Percentiles rank a stretch among this genome's conserved stretches.
These are phyloP conservation scores for Berberis thunbergii DNA, from an alignment of 164 flowering plant species.

Conservation along the genomic window DNA sequence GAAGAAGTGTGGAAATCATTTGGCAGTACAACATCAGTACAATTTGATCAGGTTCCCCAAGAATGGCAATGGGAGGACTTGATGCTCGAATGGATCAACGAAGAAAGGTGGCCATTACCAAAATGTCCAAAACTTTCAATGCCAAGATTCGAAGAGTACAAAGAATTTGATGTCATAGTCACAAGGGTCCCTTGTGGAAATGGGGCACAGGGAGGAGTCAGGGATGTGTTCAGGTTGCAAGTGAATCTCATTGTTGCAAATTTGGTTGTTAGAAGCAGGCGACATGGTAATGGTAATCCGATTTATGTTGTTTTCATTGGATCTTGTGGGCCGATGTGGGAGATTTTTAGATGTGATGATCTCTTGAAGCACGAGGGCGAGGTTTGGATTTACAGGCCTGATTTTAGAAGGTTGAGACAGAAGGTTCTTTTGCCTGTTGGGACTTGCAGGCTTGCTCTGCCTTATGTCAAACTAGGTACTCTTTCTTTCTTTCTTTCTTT, in stretches of 20 bases:
- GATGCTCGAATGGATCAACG: constrained; percentile 68
- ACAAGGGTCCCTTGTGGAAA: constrained; percentile 39
- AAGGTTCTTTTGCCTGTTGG: constrained; percentile 57
- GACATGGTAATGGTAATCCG: constrained; percentile 11
- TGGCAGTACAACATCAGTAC: constrained; percentile 15
- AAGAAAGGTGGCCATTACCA: constrained; percentile 17
- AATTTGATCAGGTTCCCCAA: constrained; percentile 33
- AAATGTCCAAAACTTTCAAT: constrained; percentile 64
- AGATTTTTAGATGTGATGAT: constrained; percentile 70
- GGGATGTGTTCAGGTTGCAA: constrained; percentile 63
- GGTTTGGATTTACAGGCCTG: constrained; percentile 48
- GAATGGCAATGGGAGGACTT: constrained; percentile 37
- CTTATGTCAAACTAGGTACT: constrained; percentile 5
- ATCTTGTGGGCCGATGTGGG: constrained; percentile 58
- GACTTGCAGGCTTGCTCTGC: constrained; percentile 44
- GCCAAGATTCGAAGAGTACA: constrained; percentile 33
- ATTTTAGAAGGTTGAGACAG: constrained; percentile 34
- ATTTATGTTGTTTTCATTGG: constrained; percentile 55
- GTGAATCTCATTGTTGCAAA: constrained; percentile 62
- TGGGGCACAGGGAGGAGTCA: constrained; percentile 14
- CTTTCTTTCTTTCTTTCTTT: neutral
- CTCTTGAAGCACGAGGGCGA: constrained; percentile 15
- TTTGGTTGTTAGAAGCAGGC: constrained; percentile 32
- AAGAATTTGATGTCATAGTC: constrained; percentile 52
- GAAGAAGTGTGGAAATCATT: constrained; percentile 9